Base-by-base conservation (phyloP, 2,329 filamentous ascomycete species). In the Cladosporium sp. region DNA sequence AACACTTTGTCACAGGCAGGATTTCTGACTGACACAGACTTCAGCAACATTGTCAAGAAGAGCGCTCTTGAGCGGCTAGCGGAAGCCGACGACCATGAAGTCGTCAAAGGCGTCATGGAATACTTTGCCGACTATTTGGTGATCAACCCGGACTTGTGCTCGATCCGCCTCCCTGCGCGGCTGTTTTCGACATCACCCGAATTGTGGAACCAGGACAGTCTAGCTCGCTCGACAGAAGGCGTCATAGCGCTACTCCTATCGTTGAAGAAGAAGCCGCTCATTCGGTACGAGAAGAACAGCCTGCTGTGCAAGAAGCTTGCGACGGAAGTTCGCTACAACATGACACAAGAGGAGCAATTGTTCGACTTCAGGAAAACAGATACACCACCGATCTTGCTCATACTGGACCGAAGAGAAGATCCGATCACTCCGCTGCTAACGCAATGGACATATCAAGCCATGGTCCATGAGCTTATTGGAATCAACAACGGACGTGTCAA, bases 391-490 rank as follows among this genome's bases (percentile, higher is more conserved):
- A 93, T 99, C 71, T 83, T 99, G 16, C 84, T 99, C 36, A 87
- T 99, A 63, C 80, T 99, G 32, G 95, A 99, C 78, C 88, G 95
- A 49, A 87, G 95, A 76, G 93, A 97, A 75, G 95, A 99, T 73
- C 94, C 95, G 0, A 91, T 98, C 59, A 99, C 95, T 3, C 95
- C 95, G 0, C 82, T 99, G 13, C 84, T 99, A 58, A 97, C 93
- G 2, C 95, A 99, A 76, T 99, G 95, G 95, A 99, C 95, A 28
- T 99, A 99, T 75, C 95, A 99, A 79, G 95, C 95, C n/a, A 99
- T 99, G 93, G 95, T 99, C 0, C 95, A 99, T 76, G 95, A 99
- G 74, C 81, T 98, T 1, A 83, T 99, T 14, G 95, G 95, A 5
- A 97, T 99, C 70, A 87, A 91, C 66, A 98, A 98, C 76, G 95